Evolutionary conservation across 202 grass and related monocot species (phyloP).

Genomic region (Eragrostis tef): DNA sequence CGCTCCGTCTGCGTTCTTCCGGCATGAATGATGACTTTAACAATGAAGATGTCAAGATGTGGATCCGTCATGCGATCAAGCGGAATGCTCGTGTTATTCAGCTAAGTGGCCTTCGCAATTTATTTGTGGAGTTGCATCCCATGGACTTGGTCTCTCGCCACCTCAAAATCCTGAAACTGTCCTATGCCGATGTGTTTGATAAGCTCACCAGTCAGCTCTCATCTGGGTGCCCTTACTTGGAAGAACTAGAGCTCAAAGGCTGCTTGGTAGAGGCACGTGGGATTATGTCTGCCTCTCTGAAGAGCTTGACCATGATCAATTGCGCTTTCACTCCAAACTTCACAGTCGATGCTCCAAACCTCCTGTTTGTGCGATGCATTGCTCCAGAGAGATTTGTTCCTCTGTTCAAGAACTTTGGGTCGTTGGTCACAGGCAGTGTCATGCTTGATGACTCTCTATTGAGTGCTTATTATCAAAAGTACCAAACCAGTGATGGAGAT

Average conservation of each 20-base stretch:
- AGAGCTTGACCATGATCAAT: constrained; percentile 42
- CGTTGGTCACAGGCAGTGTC: constrained; percentile 25
- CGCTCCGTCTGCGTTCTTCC: constrained; percentile 20
- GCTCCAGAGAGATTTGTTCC: constrained; percentile 40
- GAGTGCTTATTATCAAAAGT: not conserved
- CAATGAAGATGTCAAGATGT: not conserved
- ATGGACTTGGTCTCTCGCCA: constrained; percentile 16
- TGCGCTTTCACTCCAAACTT: constrained; percentile 20
- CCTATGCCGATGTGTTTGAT: not conserved
- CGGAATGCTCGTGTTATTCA: constrained; percentile 32
- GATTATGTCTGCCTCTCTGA: constrained; percentile 30
- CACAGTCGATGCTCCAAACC: constrained; percentile 43
- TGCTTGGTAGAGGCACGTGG: not conserved
- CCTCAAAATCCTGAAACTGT: constrained; percentile 39
- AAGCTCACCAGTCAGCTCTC: constrained; percentile 7
- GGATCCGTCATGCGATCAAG: constrained; percentile 40
- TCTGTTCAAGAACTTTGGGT: constrained; percentile 38
- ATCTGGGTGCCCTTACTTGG: constrained; percentile 44
- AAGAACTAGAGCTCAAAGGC: constrained; percentile 38
- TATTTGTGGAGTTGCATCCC: not conserved
- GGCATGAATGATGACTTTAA: not conserved
- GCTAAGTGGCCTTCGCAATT: constrained; percentile 3
- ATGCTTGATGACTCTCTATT: constrained; percentile 46
- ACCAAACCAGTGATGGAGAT: constrained; percentile 39
- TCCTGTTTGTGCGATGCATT: constrained; percentile 25